Evolutionary conservation across 106 monocot species (phyloP).

Genomic region (Narthecium ossifragum): DNA sequence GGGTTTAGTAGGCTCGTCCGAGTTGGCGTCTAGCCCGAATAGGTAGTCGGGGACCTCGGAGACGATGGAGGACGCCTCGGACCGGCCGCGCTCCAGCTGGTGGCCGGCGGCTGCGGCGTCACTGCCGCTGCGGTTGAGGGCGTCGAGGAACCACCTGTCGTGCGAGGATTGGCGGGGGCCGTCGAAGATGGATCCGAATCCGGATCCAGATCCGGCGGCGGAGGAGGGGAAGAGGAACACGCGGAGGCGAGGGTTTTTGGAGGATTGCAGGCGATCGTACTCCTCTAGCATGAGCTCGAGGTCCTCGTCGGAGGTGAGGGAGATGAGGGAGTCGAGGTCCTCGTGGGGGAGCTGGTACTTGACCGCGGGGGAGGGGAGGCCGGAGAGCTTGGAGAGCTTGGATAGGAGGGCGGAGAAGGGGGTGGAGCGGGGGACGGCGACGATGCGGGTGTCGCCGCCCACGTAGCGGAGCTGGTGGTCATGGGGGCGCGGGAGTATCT

Average conservation of each 20-base stretch:
- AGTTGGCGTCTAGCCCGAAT: constrained; percentile 47
- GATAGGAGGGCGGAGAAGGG: constrained; percentile 44
- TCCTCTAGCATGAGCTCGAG: constrained; percentile 79
- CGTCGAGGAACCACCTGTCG: constrained; percentile 59
- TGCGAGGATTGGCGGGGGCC: constrained; percentile 17
- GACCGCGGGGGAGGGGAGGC: constrained; percentile 16
- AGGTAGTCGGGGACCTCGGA: constrained; percentile 69
- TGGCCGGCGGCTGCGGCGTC: no score
- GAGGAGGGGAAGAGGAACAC: constrained; percentile 46
- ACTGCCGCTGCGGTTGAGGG: constrained; percentile 32
- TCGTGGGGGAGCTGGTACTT: constrained; percentile 83
- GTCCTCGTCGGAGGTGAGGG: constrained; percentile 76
- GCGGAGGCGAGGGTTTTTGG: constrained; percentile 29
- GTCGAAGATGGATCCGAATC: constrained; percentile 31
- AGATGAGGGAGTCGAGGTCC: constrained; percentile 80
- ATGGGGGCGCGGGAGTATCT: constrained; percentile 55
- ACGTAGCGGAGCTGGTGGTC: constrained; percentile 65
- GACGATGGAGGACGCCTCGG: constrained; percentile 49
- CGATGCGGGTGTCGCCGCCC: constrained; percentile 53
- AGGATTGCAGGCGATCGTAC: constrained; percentile 40
- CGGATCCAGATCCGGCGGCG: not conserved
- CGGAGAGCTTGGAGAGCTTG: constrained; percentile 34
- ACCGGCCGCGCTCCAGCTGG: constrained; percentile 17
- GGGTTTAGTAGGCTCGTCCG: constrained; percentile 14
- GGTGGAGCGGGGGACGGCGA: constrained; percentile 22